Percentiles rank a stretch among this genome's conserved stretches.
These are phyloP conservation scores for Hypomontagnella monticulosa DNA, from an alignment of 495 filamentous ascomycete species.

Conservation along the genomic window DNA sequence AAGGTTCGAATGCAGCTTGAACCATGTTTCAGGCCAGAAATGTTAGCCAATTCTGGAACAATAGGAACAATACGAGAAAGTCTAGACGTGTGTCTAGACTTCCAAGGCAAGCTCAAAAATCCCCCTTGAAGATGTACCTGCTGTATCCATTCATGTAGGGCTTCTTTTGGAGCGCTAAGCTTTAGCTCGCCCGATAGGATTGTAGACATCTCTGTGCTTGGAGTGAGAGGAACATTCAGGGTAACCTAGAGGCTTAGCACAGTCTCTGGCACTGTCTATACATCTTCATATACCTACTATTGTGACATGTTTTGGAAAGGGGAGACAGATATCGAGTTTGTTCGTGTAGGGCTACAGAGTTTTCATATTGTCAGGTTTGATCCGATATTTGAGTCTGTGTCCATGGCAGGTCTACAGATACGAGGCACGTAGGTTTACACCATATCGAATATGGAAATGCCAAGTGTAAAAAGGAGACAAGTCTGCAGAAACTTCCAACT, in stretches of 20 bases:
- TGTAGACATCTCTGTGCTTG: too few species aligned
- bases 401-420: constrained; percentile 25
- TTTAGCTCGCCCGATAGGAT: too few species aligned
- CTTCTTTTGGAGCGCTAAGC: background rate
- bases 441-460: constrained; percentile 28
- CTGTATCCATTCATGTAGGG: background rate
- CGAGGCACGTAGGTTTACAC: constrained; percentile 28
- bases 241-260: constrained; percentile 32
- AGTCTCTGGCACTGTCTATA: constrained; percentile 20
- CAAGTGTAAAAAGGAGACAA: constrained; percentile 21
- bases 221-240: too few species aligned
- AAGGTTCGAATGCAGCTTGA: constrained; percentile 29
- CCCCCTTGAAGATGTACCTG: constrained; percentile 5
- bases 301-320: too few species aligned
- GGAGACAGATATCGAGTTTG: too few species aligned
- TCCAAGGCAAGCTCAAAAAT: constrained; percentile 16
- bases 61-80: constrained; percentile 26
- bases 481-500: background rate
- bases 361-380: constrained; percentile 17
- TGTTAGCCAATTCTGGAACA: constrained; percentile 27
- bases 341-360: constrained; percentile 24
- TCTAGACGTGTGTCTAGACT: constrained; percentile 28
- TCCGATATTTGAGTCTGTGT: constrained; percentile 23
- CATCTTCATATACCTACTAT: too few species aligned
- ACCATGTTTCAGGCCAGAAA: constrained; percentile 39